Conservation (phyloP, 2,329 filamentous ascomycete species). For the Harringtonia aguacate region DNA sequence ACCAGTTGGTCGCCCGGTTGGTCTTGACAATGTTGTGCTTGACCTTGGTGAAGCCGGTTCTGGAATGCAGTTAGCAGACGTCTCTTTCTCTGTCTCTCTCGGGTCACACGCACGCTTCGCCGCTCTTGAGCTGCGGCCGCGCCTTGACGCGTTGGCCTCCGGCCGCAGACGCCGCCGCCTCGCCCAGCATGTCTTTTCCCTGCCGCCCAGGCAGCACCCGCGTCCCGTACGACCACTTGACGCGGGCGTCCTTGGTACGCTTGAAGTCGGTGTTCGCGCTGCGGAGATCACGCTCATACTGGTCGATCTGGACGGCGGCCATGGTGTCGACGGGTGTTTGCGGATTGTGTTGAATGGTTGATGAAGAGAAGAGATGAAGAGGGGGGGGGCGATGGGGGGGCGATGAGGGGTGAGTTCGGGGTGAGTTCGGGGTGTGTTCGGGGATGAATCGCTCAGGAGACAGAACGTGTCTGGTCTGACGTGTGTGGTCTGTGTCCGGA, state of each 20-base stretch:
- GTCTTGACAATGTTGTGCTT: slow-evolving; percentile 27
- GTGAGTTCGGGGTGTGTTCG: too few relatives aligned
- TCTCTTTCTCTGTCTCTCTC: too few relatives aligned
- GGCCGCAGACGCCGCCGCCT: slow-evolving; percentile 15
- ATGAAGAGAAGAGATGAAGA: background rate
- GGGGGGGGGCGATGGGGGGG: background rate
- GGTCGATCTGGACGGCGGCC: slow-evolving; percentile 10
- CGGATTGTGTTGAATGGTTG: background rate
- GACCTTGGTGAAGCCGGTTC: slow-evolving; percentile 8
- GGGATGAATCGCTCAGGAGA: too few relatives aligned
- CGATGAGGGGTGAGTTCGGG: background rate
- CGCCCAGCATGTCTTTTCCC: slow-evolving; percentile 7
- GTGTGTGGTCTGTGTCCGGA: too few relatives aligned
- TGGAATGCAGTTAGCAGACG: background rate
- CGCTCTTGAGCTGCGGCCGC: slow-evolving; percentile 12
- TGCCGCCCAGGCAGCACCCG: slow-evolving; percentile 19
- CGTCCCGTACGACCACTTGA: slow-evolving; percentile 31
- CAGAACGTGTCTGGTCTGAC: too few relatives aligned
- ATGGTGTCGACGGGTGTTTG: background rate
- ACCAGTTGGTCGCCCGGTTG: slow-evolving; percentile 14
- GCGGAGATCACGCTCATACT: slow-evolving; percentile 31
- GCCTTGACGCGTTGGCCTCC: slow-evolving; percentile 22
- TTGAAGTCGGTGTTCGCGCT: slow-evolving; percentile 30
- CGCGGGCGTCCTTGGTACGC: slow-evolving; percentile 28
- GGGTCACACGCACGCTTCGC: too few relatives aligned